Conservation (phyloP, 2,329 filamentous ascomycete species). For the Orbilia quercus region DNA sequence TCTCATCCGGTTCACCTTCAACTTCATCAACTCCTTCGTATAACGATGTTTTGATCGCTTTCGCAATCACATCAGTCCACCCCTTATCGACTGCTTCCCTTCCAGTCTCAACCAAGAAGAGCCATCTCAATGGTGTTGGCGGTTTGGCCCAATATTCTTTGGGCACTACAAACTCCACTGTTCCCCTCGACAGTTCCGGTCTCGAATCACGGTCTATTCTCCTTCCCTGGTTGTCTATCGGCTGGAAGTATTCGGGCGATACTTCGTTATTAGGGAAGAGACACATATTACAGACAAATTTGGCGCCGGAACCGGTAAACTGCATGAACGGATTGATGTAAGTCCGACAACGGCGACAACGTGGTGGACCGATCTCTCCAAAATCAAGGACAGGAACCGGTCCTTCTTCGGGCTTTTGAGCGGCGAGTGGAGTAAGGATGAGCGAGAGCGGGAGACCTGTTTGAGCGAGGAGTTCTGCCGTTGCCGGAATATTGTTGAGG, state of each 20-base stretch:
- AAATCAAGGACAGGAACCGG: constrained; percentile 94
- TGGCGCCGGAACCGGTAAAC: constrained; percentile 91
- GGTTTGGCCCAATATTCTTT: constrained; percentile 99
- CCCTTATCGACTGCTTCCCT: constrained; percentile 91
- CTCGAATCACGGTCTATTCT: constrained; percentile 88
- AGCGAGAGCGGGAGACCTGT: constrained; percentile 89
- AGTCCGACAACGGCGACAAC: constrained; percentile 89
- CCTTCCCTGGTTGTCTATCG: constrained; percentile 85
- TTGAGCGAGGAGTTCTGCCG: constrained; percentile 79
- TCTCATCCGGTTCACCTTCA: constrained; percentile 64
- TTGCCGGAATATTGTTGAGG: constrained; percentile 90
- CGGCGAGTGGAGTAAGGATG: constrained; percentile 86
- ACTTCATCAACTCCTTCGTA: constrained; percentile 74
- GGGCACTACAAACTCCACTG: constrained; percentile 94
- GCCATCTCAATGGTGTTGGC: constrained; percentile 78
- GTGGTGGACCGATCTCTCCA: constrained; percentile 86
- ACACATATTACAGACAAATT: constrained; percentile 98
- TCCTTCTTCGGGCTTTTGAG: constrained; percentile 83
- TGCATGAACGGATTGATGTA: constrained; percentile 99
- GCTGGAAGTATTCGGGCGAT: constrained; percentile 88
- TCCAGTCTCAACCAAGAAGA: constrained; percentile 93
- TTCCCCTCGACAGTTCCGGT: constrained; percentile 88
- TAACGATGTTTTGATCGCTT: constrained; percentile 84
- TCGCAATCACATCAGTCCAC: constrained; percentile 88
- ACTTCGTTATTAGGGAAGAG: constrained; percentile 93